Evolutionary conservation across 192 early-diverging fungal genomes (phyloP), one percentile per base, ranked within the genome.

Genomic region (Coemansia sp.): DNA sequence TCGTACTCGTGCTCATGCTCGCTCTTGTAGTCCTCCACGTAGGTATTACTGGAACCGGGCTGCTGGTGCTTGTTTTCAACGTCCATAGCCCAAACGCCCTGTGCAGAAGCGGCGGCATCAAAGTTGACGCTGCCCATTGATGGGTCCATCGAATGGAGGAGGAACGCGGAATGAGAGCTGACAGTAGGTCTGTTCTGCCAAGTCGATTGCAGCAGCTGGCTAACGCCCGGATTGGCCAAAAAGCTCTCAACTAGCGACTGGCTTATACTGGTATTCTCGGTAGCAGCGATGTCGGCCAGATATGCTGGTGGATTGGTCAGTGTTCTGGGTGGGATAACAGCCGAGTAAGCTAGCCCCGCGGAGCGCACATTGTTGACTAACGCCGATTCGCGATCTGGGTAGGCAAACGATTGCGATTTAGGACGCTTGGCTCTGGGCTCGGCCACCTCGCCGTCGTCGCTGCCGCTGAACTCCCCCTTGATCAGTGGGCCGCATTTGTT

Each of bases 371-470:
- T 11, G 26, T 27, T 50, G 46, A 14, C 15, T 14, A 50, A 50
- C 3, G 3, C 26, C 14, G 15, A 27, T 15, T 50, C 26, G 46
- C 26, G 46, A n/a, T 50, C 46, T 7, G 46, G 46, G 8, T 27
- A 26, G 11, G 46, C 21, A 18, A 65, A 65, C 3, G 61, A 63
- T 39, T 71, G 68, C 1, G 58, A 68, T 32, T 58, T 67, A 2
- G 65, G 65, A 9, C 75, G 75, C 38, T 77, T 77, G 12, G 65
- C 68, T 8, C 27, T 33, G 17, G 62, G 75, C 36, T 65, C 62
- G 1, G 14, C 5, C n/a, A 29, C 46, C 15, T 50, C 46, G 1
- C 38, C 3, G 38, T 15, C n/a, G n/a, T 43, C 63, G 15, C 2
- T 42, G 27, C 18, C 21, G 53, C 22, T 61, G 46, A 5, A 9